Evolutionary conservation across 371 early-diverging fungal species (phyloP), one percentile per base, ranked within the genome.

Genomic region (Mucor velutinosus): DNA sequence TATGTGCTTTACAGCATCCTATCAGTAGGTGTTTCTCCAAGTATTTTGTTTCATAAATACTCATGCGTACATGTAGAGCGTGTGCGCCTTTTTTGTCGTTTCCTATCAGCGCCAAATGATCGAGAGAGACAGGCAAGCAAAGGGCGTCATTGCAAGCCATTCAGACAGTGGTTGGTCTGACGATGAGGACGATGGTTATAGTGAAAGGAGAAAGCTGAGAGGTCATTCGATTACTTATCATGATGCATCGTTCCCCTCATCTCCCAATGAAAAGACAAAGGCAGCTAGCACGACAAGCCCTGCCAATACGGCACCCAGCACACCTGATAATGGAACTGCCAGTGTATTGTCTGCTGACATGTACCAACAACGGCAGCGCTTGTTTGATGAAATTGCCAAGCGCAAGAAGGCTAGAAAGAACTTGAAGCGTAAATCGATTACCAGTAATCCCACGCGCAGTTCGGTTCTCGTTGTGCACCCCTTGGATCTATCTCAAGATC

Each of bases 371-470:
- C 67, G 74, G 12, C 74, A 74, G 58, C 64, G 59, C 27, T 35
- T 74, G 12, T 74, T 58, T 70, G 71, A 70, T 15, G 74, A 67
- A 21, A 74, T 74, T 58, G 68, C 67, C 12, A 74, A 74, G 51
- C 64, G 74, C 37, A 70, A 70, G 27, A 33, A 59, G 58, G 74
- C 67, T 5, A 63, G 17, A 29, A 70, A 58, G n/a, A 64, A 47
- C 12, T 35, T 67, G 7, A 67, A 60, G 0, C 67, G 67, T 43
- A 29, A 41, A 55, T 64, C 71, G 2, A 61, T 39, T 11, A 1
- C 30, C 11, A 49, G 39, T 12, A 41, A 58, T 6, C 21, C 29
- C 23, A 60, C 19, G 29, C 60, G 65, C 17, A 37, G 39, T 15
- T 51, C 69, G 1, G 45, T 33, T 11, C n/a, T 51, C 1, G 62